These are phyloP conservation scores for Graphiopsis chlorocephala DNA, from an alignment of 2,329 filamentous ascomycete species.

Conservation along the genomic window DNA sequence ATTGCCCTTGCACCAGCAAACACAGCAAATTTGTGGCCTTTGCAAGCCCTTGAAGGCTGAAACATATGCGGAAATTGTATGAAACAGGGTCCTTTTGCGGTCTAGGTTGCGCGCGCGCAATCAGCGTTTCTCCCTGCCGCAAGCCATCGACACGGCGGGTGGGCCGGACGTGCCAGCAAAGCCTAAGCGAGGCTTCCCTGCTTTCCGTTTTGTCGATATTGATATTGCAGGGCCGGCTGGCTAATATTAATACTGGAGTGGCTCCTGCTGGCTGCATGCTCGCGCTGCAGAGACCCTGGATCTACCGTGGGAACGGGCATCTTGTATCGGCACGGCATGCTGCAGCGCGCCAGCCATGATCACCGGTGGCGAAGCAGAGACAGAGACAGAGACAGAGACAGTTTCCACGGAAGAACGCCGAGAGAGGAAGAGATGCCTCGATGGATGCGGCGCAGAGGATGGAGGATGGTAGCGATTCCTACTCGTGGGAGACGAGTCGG, in stretches of 20 bases:
- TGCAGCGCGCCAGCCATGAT: not conserved
- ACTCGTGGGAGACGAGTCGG: not conserved
- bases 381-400: not conserved
- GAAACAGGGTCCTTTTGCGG: not conserved
- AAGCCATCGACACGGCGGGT: not conserved
- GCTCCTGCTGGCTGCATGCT: not conserved
- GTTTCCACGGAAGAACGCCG: not conserved
- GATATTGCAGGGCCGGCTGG: slow-evolving; percentile 1
- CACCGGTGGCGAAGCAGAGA: not conserved
- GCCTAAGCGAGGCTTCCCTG: not conserved
- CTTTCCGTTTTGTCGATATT: not conserved
- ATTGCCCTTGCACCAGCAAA: not conserved
- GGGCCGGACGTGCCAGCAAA: not conserved
- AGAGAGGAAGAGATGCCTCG: not conserved
- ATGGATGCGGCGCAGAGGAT: not conserved
- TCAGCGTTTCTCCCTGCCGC: not conserved
- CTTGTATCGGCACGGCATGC: not conserved
- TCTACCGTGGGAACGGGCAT: not conserved
- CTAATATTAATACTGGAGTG: not conserved
- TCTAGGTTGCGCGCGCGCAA: not conserved
- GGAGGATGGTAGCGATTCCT: not conserved
- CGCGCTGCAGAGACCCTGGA: not conserved
- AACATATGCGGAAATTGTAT: not conserved
- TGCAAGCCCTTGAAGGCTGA: not conserved
- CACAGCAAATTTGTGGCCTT: not conserved